Base-by-base conservation (phyloP, 805 yeast genomes). In the Lipomyces chichibuensis region DNA sequence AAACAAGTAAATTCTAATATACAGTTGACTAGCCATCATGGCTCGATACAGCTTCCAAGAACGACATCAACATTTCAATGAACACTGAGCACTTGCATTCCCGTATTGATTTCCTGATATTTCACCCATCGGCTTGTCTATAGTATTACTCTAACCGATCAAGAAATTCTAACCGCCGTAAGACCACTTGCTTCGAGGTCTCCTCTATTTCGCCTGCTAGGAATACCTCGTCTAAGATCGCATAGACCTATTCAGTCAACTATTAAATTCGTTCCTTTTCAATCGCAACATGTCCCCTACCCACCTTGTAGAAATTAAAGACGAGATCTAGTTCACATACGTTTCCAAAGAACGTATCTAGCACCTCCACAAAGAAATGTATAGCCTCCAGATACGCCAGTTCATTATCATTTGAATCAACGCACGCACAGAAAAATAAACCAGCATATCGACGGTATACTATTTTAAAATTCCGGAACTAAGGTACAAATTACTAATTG, bases 271-370 rank as follows among this genome's bases (percentile, higher is more conserved):
- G 7, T n/a, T 27, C 13, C 14, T 1, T 9, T 11, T n/a, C n/a
- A 27, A 9, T 25, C 23, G 9, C 7, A 33, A 23, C 56, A 27
- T 23, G 7, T 17, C 46, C 66, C 32, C 32, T 29, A 29, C 32
- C 14, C 29, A 66, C 88, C 77, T 89, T 91, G 81, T 88, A 88
- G 78, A 94, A 94, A 78, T 92, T 92, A 81, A 93, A 95, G 25
- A 95, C 96, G 65, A 95, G 83, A 76, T 94, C 98, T 72, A 94
- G 82, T 78, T 94, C 98, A 79, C 98, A 93, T 7, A 94, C 98
- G 74, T 88, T 92, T 71, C 92, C 89, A 74, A 94, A 94, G 76
- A 88, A 91, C 13, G 87, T 82, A 77, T 94, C 98, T 64, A 94
- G 80, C 8, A 92, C 86, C 78, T 95, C 97, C 23, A 94, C 98